Base-by-base conservation (phyloP, 768 basidiomycete genomes). In the Mrakia gelida region DNA sequence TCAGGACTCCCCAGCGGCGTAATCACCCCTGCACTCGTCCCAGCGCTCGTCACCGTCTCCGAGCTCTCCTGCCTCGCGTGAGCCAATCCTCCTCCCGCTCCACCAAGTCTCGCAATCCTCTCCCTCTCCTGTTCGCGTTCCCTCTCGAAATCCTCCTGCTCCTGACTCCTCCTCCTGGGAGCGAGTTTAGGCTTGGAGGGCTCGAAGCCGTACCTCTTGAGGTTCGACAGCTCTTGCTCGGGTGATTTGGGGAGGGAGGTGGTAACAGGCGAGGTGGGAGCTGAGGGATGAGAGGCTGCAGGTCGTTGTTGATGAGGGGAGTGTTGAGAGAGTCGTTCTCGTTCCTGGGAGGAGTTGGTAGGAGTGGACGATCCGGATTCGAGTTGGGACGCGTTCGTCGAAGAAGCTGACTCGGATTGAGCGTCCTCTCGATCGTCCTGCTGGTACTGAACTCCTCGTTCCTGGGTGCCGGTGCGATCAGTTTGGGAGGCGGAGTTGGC, bases 131-230 rank as follows among this genome's bases (percentile, higher is more conserved):
- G 16, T 38, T n/a, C 34, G 7, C 34, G 41, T 30, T 38, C 67
- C 67, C 67, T 70, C 59, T 59, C 59, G 59, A 59, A 59, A 13
- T 59, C 59, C 59, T 59, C 59, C 59, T 59, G 59, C n/a, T 59
- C 59, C 11, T 59, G 59, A 59, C 59, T 59, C 11, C 28, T 59
- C 59, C 59, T 59, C 28, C 59, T 59, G 9, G 26, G 59, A 28
- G 26, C 18, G 13, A 56, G 18, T 18, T 56, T 56, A 18, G 59
- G n/a, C 59, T 59, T n/a, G 59, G 59, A 59, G 3, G 59, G 59
- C 9, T 59, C 67, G 38, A 70, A 45, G 67, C 38, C 23, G 67
- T 70, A 45, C 26, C 67, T 38, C 34, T 68, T 68, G 65, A 68
- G 65, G 23, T 38, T 68, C 15, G 16, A 32, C 3, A 68, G 32